Evolutionary conservation across 2,329 filamentous ascomycete genomes (phyloP).

Genomic region (Lecanicillium sp.): DNA sequence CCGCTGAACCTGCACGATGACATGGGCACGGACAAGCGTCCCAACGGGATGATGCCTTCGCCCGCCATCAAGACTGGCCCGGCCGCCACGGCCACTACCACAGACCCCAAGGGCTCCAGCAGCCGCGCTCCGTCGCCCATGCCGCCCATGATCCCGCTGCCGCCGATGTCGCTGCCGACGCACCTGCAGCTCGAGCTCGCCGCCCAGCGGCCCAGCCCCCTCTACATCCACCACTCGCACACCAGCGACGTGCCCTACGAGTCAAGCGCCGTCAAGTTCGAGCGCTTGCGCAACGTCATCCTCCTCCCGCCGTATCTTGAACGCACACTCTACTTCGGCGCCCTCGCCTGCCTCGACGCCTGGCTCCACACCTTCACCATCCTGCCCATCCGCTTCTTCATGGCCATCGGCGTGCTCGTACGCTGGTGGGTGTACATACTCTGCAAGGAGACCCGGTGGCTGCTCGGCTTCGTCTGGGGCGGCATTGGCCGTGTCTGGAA

Average conservation of each 20-base stretch:
- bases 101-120: conserved; percentile 18
- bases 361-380: conserved; percentile 98
- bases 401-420: conserved; percentile 69
- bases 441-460: conserved; percentile 63
- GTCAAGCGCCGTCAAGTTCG: conserved; percentile 85
- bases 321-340: conserved; percentile 78
- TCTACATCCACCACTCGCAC: conserved; percentile 59
- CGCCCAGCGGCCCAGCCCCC: conserved; percentile 53
- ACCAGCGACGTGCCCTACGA: conserved; percentile 69
- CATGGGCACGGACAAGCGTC: conserved; percentile 14
- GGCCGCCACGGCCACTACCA: conserved; percentile 17
- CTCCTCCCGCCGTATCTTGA: conserved; percentile 77
- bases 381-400: conserved; percentile 78
- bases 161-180: conserved; percentile 61
- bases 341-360: conserved; percentile 84
- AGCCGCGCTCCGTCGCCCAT: conserved; percentile 41
- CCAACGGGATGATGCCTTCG: conserved; percentile 15
- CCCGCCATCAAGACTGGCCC: conserved; percentile 21
- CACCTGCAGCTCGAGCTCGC: conserved; percentile 60
- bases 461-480: conserved; percentile 70
- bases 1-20: conserved; percentile 40
- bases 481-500: conserved; percentile 76
- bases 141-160: conserved; percentile 51
- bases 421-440: conserved; percentile 74
- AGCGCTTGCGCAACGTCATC: conserved; percentile 84